Evolutionary conservation across 1,284 basidiomycete species (phyloP).

Genomic region (Pseudozyma hubeiensis): DNA sequence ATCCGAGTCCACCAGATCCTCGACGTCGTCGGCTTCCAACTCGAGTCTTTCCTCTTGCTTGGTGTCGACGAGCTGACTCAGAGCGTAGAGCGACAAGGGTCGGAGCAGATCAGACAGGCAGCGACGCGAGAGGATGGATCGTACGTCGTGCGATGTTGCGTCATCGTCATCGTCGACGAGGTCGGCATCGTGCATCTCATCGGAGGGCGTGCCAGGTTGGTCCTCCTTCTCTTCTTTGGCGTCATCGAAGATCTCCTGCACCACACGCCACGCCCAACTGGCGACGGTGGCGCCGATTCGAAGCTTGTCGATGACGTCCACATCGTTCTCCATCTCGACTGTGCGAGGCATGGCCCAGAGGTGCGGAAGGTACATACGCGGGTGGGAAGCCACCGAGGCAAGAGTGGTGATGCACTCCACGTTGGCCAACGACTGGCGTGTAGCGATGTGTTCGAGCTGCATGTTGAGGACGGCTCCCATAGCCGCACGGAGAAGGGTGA

Average conservation of each 20-base stretch:
- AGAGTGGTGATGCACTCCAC: slow-evolving; percentile 25
- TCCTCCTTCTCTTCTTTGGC: slow-evolving; percentile 46
- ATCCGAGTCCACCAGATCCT: slow-evolving; percentile 51
- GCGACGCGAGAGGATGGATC: slow-evolving; percentile 33
- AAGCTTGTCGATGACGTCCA: slow-evolving; percentile 26
- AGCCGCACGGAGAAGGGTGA: slow-evolving; percentile 80
- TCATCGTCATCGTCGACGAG: slow-evolving; percentile 39
- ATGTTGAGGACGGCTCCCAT: slow-evolving; percentile 84
- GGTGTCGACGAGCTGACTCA: neutral
- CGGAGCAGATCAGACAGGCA: slow-evolving; percentile 26
- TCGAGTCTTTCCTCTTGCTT: slow-evolving; percentile 6
- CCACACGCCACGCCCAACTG: slow-evolving; percentile 41
- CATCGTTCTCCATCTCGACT: slow-evolving; percentile 34
- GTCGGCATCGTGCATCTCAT: slow-evolving; percentile 37
- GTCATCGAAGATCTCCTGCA: slow-evolving; percentile 49
- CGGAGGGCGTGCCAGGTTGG: slow-evolving; percentile 19
- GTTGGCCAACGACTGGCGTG: slow-evolving; percentile 52
- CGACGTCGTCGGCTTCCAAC: slow-evolving; percentile 40
- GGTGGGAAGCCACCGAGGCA: slow-evolving; percentile 30
- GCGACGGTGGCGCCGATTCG: slow-evolving; percentile 42
- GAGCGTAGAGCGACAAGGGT: slow-evolving; percentile 26
- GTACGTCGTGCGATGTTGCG: slow-evolving; percentile 11
- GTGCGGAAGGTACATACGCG: slow-evolving; percentile 45
- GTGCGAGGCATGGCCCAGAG: slow-evolving; percentile 35
- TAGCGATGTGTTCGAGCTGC: slow-evolving; percentile 76